Conservation (phyloP, 345 rosid genomes). For the Psidium friedrichsthalianum region DNA sequence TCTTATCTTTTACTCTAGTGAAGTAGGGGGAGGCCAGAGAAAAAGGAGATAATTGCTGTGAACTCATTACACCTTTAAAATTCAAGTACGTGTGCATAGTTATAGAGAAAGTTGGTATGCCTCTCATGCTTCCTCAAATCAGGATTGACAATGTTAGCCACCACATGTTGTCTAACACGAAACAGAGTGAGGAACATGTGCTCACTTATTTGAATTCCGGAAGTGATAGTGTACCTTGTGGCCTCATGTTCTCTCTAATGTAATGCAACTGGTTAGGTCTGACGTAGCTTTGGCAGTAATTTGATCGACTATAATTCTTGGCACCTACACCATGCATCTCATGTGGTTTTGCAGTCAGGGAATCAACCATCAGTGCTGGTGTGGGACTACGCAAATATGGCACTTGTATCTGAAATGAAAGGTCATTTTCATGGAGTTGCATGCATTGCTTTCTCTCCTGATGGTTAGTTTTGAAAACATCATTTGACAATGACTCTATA, state of each 20-base stretch:
- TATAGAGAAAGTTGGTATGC: not conserved
- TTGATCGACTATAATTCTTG: not conserved
- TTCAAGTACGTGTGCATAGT: not conserved
- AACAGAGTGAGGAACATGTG: not conserved
- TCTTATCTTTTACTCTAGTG: not conserved
- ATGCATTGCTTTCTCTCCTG: conserved; percentile 72
- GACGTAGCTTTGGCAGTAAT: not conserved
- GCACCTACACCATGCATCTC: conserved; percentile 1
- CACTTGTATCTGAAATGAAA: conserved; percentile 54
- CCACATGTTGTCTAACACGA: not conserved
- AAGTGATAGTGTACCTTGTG: not conserved
- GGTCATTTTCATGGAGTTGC: conserved; percentile 68
- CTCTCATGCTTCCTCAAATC: not conserved
- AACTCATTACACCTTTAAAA: not conserved
- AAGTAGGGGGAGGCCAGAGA: not conserved
- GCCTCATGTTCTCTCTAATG: not conserved
- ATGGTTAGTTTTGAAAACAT: conserved; percentile 34
- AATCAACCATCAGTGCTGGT: conserved; percentile 69
- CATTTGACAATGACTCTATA: not conserved
- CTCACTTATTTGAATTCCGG: not conserved
- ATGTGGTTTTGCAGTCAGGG: conserved; percentile 41
- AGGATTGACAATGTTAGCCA: not conserved
- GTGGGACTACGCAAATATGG: conserved; percentile 44
- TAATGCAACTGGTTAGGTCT: not conserved
- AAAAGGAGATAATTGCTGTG: not conserved